These are phyloP conservation scores for Circinella minor DNA, from an alignment of 371 early-diverging fungal species.

Conservation along the genomic window DNA sequence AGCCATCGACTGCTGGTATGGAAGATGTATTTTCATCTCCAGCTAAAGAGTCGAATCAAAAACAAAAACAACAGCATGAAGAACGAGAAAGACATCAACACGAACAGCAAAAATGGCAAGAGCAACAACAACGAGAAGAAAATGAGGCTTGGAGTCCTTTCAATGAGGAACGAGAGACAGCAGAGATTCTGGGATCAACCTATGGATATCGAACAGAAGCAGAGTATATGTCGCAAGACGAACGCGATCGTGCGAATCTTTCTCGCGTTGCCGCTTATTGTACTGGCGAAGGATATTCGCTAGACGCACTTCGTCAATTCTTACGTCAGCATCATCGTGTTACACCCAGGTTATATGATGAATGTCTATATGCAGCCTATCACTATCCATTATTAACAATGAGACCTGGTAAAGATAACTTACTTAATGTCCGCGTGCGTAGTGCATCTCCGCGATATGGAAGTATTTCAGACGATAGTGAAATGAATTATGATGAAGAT, in stretches of 20 bases:
- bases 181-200: conserved; percentile 14
- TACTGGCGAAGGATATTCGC: conserved; percentile 76
- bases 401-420: conserved; percentile 49
- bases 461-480: conserved; percentile 42
- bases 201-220: conserved; percentile 58
- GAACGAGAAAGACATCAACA: conserved; percentile 8
- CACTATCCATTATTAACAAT: conserved; percentile 62
- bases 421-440: conserved; percentile 44
- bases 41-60: conserved; percentile 12
- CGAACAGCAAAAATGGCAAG: conserved; percentile 1
- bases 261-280: conserved; percentile 93
- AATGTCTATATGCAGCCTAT: conserved; percentile 68
- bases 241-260: conserved; percentile 57
- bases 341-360: conserved; percentile 61
- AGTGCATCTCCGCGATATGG: conserved; percentile 33
- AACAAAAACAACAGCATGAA: conserved; percentile 2
- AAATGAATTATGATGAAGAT: conserved; percentile 52
- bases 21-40: conserved; percentile 13
- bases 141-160: neutral
- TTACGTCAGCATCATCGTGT: conserved; percentile 62
- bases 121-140: conserved; percentile 11
- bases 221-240: conserved; percentile 70
- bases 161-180: conserved; percentile 5
- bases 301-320: conserved; percentile 59
- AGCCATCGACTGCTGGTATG: conserved; percentile 18